Evolutionary conservation across 352 stramenopile genomes (phyloP), one percentile per base, ranked within the genome.

Genomic region (Phytophthora podocarpi): DNA sequence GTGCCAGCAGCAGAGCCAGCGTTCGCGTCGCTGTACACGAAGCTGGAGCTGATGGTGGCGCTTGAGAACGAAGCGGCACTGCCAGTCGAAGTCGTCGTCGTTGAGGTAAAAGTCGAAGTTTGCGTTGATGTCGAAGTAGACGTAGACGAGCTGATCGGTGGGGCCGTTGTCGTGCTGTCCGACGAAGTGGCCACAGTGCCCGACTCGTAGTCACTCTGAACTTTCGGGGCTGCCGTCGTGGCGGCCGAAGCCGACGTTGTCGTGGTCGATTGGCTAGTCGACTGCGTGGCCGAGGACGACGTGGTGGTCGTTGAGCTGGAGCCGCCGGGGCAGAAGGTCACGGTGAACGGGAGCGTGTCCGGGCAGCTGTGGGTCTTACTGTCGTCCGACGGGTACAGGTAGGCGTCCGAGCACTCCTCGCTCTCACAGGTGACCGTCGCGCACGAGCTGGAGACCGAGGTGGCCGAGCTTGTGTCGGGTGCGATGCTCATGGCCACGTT

Each of bases 281-380:
- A 60, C 34, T 55, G 36, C 11, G 56, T 37, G 2, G 64, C 12
- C 1, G 68, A 64, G 21, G 62, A 53, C 18, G 67, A 43, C 15
- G 56, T 51, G 27, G 26, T 57, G 16, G 62, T 60, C 21, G 52
- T 49, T 5, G 55, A 59, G 13, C 52, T 57, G 16, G 51, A 59
- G 8, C 71, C 64, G 45, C 51, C 51, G 10, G 67, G 74, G 27
- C 76, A 86, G 62, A 83, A 86, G 1, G 74, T 73, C 23, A 86
- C 71, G 4, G 61, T 66, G 56, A 86, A 78, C 24, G 66, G 43
- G 16, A 67, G 55, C 13, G 59, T 53, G 24, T 72, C 48, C 18
- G 73, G 60, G 42, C 77, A 87, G 50, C 62, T 72, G 55, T 85
- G 72, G 13, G 68, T 80, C 75, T 86, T 86, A 27, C 54, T 52